Percentiles rank a stretch among this genome's conserved stretches.
phyloP scores from a whole-genome alignment of 139 green algal species.

The Diplosphaera chodatii region DNA sequence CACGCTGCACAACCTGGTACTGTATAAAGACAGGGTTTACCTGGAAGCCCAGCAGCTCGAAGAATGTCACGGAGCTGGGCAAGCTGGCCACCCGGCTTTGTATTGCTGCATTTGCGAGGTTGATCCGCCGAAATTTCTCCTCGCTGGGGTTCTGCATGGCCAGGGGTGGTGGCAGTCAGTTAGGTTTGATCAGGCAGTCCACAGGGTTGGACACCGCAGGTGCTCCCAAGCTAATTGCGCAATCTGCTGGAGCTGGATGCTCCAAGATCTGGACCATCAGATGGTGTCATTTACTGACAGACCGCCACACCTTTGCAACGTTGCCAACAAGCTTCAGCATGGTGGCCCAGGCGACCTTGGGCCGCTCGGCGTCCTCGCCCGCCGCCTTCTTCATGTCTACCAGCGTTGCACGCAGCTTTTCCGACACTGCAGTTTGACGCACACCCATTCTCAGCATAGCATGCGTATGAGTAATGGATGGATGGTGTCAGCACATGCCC shows the following conservation, averaged over 20 bases:
- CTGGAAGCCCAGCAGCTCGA: slow-evolving; percentile 76
- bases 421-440: slow-evolving; percentile 20
- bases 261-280: too few relatives aligned
- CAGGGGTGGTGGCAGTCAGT: too few relatives aligned
- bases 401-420: slow-evolving; percentile 57
- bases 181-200: too few relatives aligned
- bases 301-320: slow-evolving; percentile 34
- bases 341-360: slow-evolving; percentile 65
- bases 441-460: too few relatives aligned
- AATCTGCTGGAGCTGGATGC: too few relatives aligned
- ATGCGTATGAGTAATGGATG: too few relatives aligned
- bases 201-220: too few relatives aligned
- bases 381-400: slow-evolving; percentile 82
- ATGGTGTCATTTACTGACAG: too few relatives aligned
- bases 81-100: slow-evolving; percentile 64
- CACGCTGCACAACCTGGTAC: too few relatives aligned
- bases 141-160: slow-evolving; percentile 60
- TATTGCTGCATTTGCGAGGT: slow-evolving; percentile 77
- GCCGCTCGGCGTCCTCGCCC: slow-evolving; percentile 42
- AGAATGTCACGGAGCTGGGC: slow-evolving; percentile 58
- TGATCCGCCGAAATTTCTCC: slow-evolving; percentile 86
- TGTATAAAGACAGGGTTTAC: too few relatives aligned
- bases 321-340: slow-evolving; percentile 83
- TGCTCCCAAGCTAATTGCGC: too few relatives aligned
- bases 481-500: too few relatives aligned